Percentiles rank a stretch among this genome's conserved stretches.
phyloP scores from a whole-genome alignment of 257 asterid species.

The Orobanche coerulescens region DNA sequence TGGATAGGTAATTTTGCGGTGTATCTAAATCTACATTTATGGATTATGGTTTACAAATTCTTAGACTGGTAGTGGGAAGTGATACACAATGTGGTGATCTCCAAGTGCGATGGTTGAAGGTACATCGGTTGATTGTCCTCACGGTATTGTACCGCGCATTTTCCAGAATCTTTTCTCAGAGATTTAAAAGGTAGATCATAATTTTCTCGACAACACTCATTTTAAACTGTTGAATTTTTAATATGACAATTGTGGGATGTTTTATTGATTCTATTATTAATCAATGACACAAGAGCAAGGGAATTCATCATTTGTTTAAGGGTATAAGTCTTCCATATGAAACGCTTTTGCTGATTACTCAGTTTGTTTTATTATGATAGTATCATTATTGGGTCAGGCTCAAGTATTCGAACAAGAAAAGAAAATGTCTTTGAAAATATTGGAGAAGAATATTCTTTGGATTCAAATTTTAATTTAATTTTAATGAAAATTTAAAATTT shows the following conservation, averaged over 20 bases:
- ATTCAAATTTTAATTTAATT: too few species aligned
- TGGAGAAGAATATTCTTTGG: too few species aligned
- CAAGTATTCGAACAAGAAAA: too few species aligned
- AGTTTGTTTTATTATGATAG: too few species aligned
- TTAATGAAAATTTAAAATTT: too few species aligned
- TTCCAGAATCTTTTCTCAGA: conserved; percentile 71
- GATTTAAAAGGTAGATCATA: conserved; percentile 55
- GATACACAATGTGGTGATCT: conserved; percentile 97
- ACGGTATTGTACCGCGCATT: conserved; percentile 85
- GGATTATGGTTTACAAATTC: conserved; percentile 19
- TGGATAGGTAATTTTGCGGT: conserved; percentile 65
- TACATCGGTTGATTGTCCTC: conserved; percentile 54
- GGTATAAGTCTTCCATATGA: too few species aligned
- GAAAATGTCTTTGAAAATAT: too few species aligned
- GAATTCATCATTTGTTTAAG: too few species aligned
- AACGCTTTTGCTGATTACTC: too few species aligned
- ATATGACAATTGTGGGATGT: conserved; percentile 3
- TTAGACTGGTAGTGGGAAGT: conserved; percentile 97
- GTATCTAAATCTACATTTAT: neutral
- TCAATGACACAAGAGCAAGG: conserved; percentile 58
- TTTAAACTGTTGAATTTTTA: neutral
- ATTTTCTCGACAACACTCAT: too few species aligned
- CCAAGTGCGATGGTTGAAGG: conserved; percentile 80
- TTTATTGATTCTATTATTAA: conserved; percentile 14
- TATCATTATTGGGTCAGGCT: too few species aligned